These are phyloP conservation scores for Penicillium goetzii DNA, from an alignment of 495 filamentous ascomycete species.

Conservation along the genomic window DNA sequence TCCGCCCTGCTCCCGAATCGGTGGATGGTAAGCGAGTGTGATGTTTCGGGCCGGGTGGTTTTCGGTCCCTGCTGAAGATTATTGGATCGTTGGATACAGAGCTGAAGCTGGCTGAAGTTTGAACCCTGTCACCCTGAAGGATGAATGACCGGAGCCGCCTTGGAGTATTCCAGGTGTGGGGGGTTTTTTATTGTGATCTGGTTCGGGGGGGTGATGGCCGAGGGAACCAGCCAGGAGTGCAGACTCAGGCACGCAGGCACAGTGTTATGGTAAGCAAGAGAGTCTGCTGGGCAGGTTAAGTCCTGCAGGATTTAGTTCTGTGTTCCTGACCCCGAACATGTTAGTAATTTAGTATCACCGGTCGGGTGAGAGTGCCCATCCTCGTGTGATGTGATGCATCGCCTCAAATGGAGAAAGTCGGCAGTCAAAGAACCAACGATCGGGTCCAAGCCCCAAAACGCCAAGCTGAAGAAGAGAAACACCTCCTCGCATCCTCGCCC, in stretches of 20 bases:
- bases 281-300: not conserved
- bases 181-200: not conserved
- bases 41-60: constrained; percentile 19
- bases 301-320: not conserved
- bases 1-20: constrained; percentile 15
- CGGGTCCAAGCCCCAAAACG: not conserved
- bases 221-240: not conserved
- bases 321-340: not conserved
- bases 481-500: not conserved
- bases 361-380: not conserved
- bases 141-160: not conserved
- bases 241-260: not conserved
- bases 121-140: too few relatives aligned
- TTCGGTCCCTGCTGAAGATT: constrained; percentile 3
- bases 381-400: not conserved
- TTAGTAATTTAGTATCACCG: not conserved
- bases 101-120: not conserved
- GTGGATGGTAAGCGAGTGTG: constrained; percentile 32
- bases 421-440: not conserved
- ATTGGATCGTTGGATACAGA: not conserved
- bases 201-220: not conserved
- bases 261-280: too few relatives aligned
- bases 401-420: not conserved
- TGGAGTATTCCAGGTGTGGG: not conserved
- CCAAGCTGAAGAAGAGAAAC: not conserved